Base-by-base conservation (phyloP, 1,284 basidiomycete species). In the Papiliotrema fonsecae region DNA sequence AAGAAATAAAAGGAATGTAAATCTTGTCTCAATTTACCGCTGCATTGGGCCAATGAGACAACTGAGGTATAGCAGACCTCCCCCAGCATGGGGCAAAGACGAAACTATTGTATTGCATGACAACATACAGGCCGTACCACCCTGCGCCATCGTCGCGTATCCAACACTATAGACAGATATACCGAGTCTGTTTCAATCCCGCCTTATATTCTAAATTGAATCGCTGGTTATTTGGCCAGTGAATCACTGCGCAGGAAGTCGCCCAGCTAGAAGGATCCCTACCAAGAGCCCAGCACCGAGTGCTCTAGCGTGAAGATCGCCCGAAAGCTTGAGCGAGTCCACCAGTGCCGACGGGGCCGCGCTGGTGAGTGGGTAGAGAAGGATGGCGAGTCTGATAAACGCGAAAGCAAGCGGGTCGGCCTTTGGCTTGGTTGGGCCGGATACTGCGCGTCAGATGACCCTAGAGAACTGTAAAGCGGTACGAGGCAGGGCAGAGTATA, bases 341-440 rank as follows among this genome's bases (percentile, higher is more conserved):
- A 65, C 62, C 41, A 70, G 57, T 1, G 56, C 45, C 2, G 56
- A 52, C 6, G 72, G 70, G 0, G 70, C 64, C 13, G 70, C 69
- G 30, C 58, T 60, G 13, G 68, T 71, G 10, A 74, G 62, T 6
- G 70, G 67, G 38, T 65, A 57, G 40, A 72, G 42, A 36, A 73
- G 61, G 27, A 70, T 51, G 3, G 65, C 66, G 18, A 71, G 56
- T 21, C 72, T 61, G 62, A 69, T 59, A 18, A 74, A 40, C 14
- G 65, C 50, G 51, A 69, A 74, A 7, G 67, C 55, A 31, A 74
- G 56, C 9, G 64, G 59, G 57, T 74, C 72, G 26, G 64, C 46
- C 2, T 58, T 65, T 1, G 68, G 65, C 22, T 47, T 53, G 16
- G 64, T 52, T 11, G 60, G 58, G 48, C 63, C 52, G 24, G 60